Conservation (phyloP, 2,329 filamentous ascomycete genomes). For the Colletotrichum sojae region DNA sequence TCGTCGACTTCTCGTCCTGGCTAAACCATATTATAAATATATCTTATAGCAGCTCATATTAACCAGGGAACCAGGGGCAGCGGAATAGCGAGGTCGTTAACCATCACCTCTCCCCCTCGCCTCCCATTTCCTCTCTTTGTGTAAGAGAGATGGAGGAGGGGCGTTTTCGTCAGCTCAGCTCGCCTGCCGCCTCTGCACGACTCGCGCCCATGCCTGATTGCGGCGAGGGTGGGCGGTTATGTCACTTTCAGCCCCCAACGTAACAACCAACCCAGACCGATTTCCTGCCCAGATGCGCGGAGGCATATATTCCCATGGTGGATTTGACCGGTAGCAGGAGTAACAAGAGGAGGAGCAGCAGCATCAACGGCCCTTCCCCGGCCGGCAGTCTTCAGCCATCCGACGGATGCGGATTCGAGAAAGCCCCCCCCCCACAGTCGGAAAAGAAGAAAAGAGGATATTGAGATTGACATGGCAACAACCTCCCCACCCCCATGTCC, state of each 20-base stretch:
- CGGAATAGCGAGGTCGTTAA: not conserved
- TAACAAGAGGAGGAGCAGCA: not conserved
- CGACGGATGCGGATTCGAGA: constrained; percentile 4
- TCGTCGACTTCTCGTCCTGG: constrained; percentile 20
- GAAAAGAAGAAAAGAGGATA: constrained; percentile 5
- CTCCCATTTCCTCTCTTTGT: no score
- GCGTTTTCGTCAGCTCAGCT: constrained; percentile 7
- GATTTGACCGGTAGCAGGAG: constrained; percentile 10
- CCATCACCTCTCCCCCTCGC: no score
- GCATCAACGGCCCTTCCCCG: not conserved
- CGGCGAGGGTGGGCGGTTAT: constrained; percentile 15
- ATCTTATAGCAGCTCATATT: not conserved
- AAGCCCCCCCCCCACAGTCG: not conserved
- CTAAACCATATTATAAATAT: constrained; percentile 5
- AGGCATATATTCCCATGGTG: not conserved
- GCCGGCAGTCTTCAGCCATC: not conserved
- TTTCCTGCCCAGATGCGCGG: not conserved
- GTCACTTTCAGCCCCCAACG: constrained; percentile 33
- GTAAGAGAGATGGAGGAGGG: no score
- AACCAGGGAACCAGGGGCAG: not conserved
- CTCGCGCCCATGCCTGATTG: constrained; percentile 27
- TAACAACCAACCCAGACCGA: constrained; percentile 15
- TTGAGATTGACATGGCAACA: constrained; percentile 11
- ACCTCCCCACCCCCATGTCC: not conserved
- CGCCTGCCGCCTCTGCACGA: constrained; percentile 25